These are phyloP conservation scores for Thalassiosira livingstoniorum DNA, from an alignment of 352 stramenopile genomes.

Conservation along the genomic window DNA sequence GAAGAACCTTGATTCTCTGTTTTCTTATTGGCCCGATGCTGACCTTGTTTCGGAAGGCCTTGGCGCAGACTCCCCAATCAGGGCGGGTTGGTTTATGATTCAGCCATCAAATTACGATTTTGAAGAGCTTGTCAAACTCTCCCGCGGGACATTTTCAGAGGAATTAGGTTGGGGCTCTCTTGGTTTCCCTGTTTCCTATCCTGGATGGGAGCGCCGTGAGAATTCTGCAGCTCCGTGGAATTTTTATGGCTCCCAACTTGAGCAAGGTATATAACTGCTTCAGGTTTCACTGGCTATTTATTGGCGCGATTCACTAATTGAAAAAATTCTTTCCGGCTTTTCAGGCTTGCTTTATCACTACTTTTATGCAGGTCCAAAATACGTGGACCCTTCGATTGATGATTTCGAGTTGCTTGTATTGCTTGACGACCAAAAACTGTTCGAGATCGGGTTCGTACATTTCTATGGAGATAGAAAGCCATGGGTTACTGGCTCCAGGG, in stretches of 20 bases:
- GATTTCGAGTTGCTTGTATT: conserved; percentile 4
- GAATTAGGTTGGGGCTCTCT: conserved; percentile 16
- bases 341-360: conserved; percentile 25
- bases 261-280: too few relatives aligned
- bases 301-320: too few relatives aligned
- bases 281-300: too few relatives aligned
- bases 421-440: background rate
- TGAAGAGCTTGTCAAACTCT: conserved; percentile 6
- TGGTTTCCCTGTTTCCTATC: conserved; percentile 21
- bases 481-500: background rate
- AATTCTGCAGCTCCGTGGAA: background rate
- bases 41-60: conserved; percentile 28
- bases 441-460: conserved; percentile 7
- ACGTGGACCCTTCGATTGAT: background rate
- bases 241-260: conserved; percentile 27
- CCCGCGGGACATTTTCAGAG: too few relatives aligned
- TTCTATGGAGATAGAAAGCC: conserved; percentile 27
- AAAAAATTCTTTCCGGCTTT: too few relatives aligned
- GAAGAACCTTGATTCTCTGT: conserved; percentile 3
- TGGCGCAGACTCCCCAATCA: conserved; percentile 11
- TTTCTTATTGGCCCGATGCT: conserved; percentile 1
- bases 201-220: conserved; percentile 6
- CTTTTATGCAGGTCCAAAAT: conserved; percentile 24
- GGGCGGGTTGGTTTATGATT: conserved; percentile 28
- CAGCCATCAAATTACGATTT: conserved; percentile 1